These are phyloP conservation scores for Dendrobium catenatum DNA, from an alignment of 106 monocot species.

Conservation along the genomic window DNA sequence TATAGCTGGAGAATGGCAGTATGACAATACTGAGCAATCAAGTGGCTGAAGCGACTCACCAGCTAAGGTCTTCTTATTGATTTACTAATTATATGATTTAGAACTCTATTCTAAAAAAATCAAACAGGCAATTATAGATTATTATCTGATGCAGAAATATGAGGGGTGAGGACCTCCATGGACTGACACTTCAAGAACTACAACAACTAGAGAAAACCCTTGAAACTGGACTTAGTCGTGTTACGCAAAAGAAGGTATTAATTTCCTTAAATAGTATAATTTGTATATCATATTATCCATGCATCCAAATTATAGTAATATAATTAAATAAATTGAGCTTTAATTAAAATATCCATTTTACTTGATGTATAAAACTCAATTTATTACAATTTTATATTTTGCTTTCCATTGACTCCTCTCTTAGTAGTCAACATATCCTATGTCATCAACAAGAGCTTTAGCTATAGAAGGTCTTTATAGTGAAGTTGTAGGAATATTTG, in stretches of 20 bases:
- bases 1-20: constrained; percentile 34
- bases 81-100: background rate
- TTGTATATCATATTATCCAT: too few relatives aligned
- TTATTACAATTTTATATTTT: too few relatives aligned
- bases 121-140: background rate
- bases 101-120: background rate
- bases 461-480: too few relatives aligned
- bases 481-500: too few relatives aligned
- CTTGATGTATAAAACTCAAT: too few relatives aligned
- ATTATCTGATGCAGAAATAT: constrained; percentile 38
- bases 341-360: too few relatives aligned
- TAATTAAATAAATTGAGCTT: too few relatives aligned
- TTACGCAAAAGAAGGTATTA: constrained; percentile 48
- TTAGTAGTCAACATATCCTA: too few relatives aligned
- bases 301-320: too few relatives aligned
- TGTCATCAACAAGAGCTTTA: too few relatives aligned
- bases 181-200: constrained; percentile 47
- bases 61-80: constrained; percentile 31
- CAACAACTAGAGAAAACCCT: constrained; percentile 55
- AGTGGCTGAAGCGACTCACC: constrained; percentile 35
- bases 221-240: constrained; percentile 34
- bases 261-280: background rate
- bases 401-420: too few relatives aligned
- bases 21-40: constrained; percentile 35
- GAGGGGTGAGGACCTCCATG: constrained; percentile 66